Evolutionary conservation across 1,139 yeast genomes (phyloP).

Genomic region (Suhomyces terraborum): DNA sequence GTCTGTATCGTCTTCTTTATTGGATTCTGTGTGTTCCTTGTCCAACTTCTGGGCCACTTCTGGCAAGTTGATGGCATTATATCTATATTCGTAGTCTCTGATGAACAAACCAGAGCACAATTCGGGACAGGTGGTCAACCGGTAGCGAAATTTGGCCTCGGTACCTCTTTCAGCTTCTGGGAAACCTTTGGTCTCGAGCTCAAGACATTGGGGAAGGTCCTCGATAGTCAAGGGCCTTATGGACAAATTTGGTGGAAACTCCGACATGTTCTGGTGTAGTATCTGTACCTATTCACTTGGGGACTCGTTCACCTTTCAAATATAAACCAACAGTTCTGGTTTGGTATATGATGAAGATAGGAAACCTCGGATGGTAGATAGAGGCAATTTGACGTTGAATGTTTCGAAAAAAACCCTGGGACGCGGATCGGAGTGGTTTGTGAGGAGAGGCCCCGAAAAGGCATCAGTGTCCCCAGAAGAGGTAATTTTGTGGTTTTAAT

Average conservation of each 20-base stretch:
- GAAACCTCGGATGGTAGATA: conserved; percentile 1
- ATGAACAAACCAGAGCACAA: conserved; percentile 84
- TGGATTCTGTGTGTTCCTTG: conserved; percentile 29
- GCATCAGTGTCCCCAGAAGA: no score
- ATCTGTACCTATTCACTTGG: neutral
- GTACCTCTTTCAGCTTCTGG: conserved; percentile 69
- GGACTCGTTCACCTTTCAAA: neutral
- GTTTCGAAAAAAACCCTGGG: conserved; percentile 6
- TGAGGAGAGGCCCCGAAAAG: no score
- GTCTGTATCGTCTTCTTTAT: conserved; percentile 30
- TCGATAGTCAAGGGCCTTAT: conserved; percentile 78
- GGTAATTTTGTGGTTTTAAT: no score
- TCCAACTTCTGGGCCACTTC: conserved; percentile 42
- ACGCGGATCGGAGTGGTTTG: neutral
- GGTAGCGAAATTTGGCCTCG: conserved; percentile 61
- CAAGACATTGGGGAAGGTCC: conserved; percentile 63
- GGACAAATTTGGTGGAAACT: conserved; percentile 61
- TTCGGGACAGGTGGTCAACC: conserved; percentile 84
- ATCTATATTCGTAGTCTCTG: conserved; percentile 58
- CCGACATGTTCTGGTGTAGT: conserved; percentile 19
- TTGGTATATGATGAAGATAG: neutral
- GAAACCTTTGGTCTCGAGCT: conserved; percentile 70
- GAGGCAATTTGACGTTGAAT: conserved; percentile 6
- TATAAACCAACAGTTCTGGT: neutral
- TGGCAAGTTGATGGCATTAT: conserved; percentile 48